These are phyloP conservation scores for Brassica cretica DNA, from an alignment of 345 rosid species.

Conservation along the genomic window DNA sequence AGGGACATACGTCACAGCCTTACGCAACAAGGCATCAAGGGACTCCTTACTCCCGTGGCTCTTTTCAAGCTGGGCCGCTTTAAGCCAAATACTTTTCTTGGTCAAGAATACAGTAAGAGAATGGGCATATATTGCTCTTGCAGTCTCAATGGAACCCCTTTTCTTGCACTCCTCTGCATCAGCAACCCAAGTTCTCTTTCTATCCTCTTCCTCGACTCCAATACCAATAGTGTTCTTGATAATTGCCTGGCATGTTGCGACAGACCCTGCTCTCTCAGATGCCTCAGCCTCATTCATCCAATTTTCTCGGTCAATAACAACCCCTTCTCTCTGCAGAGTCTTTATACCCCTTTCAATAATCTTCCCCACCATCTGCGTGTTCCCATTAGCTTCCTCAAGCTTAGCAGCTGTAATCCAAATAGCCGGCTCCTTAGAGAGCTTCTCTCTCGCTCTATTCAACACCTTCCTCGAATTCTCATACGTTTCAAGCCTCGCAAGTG, in stretches of 20 bases:
- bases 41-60: conserved; percentile 90
- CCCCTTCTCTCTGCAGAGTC: conserved; percentile 81
- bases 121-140: conserved; percentile 86
- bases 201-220: conserved; percentile 96
- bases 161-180: conserved; percentile 98
- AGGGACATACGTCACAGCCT: conserved; percentile 84
- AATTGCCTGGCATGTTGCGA: conserved; percentile 81
- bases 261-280: conserved; percentile 82
- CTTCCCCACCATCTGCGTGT: conserved; percentile 72
- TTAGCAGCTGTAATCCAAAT: conserved; percentile 96
- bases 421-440: conserved; percentile 80
- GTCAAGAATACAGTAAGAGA: conserved; percentile 84
- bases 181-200: conserved; percentile 97
- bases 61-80: conserved; percentile 97
- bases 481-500: conserved; percentile 81
- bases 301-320: conserved; percentile 78
- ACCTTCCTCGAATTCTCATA: conserved; percentile 77
- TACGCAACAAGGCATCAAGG: conserved; percentile 79
- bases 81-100: conserved; percentile 93
- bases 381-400: conserved; percentile 92
- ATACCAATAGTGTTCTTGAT: conserved; percentile 70
- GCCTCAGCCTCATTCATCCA: conserved; percentile 99
- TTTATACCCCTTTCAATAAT: conserved; percentile 91
- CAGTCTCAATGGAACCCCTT: conserved; percentile 86
- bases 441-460: conserved; percentile 70